Evolutionary conservation across 768 basidiomycete genomes (phyloP).

Genomic region (Hebeloma cylindrosporum): DNA sequence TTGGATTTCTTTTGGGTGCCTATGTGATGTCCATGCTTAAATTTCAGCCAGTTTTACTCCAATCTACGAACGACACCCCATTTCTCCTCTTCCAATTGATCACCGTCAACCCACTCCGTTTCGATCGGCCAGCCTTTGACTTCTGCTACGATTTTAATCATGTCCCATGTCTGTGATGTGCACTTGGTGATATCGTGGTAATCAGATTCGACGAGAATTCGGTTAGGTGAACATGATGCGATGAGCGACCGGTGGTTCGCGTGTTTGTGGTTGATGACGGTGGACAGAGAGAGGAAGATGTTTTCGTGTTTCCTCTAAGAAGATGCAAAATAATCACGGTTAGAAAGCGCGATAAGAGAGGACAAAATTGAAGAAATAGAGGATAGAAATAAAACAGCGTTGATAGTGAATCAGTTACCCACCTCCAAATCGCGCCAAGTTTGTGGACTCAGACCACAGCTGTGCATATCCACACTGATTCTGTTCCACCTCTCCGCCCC

Average conservation of each 20-base stretch:
- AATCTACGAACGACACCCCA: conserved; percentile 71
- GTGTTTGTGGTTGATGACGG: conserved; percentile 77
- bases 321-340: not conserved
- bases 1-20: conserved; percentile 16
- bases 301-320: conserved; percentile 69
- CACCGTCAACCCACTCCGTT: conserved; percentile 47
- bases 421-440: conserved; percentile 78
- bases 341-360: no score
- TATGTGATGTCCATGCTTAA: conserved; percentile 49
- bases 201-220: conserved; percentile 88
- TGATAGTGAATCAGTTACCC: no score
- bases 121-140: conserved; percentile 81
- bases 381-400: no score
- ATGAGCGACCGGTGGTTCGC: conserved; percentile 65
- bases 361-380: no score
- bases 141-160: conserved; percentile 68
- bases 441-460: conserved; percentile 81
- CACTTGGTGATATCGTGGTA: conserved; percentile 64
- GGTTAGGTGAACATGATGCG: conserved; percentile 54
- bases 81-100: conserved; percentile 30
- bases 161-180: conserved; percentile 70
- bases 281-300: conserved; percentile 85
- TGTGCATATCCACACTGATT: conserved; percentile 88
- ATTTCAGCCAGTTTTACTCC: conserved; percentile 70
- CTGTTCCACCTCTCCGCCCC: conserved; percentile 50